Conservation (phyloP, 2,329 filamentous ascomycete genomes). For the Metarhizium robertsii region DNA sequence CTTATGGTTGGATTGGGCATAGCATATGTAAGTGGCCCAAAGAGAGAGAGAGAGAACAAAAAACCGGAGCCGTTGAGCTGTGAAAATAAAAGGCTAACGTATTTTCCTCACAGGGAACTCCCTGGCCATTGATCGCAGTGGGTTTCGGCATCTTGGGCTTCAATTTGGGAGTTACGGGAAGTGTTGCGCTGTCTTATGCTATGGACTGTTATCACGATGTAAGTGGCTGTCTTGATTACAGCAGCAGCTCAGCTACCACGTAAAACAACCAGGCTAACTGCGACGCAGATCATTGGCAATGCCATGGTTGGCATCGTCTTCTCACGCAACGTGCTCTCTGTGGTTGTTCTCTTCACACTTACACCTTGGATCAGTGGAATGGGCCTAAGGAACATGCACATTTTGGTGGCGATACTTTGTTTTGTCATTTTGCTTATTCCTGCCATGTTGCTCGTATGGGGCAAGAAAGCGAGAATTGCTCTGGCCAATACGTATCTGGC, state of each 20-base stretch:
- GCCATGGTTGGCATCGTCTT: slow-evolving; percentile 10
- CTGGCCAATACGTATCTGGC: neutral
- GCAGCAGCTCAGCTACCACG: neutral
- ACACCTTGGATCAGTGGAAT: neutral
- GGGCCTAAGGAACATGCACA: slow-evolving; percentile 1
- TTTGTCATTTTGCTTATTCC: slow-evolving; percentile 7
- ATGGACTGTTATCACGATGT: neutral
- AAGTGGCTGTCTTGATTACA: neutral
- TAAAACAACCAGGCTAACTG: neutral
- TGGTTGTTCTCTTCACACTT: neutral
- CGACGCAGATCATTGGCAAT: neutral
- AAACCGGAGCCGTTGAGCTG: neutral
- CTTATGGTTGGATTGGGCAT: slow-evolving; percentile 27
- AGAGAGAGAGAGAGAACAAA: too few species aligned
- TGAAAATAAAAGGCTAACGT: neutral
- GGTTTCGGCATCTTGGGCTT: neutral
- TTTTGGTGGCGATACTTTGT: slow-evolving; percentile 6
- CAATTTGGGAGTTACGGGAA: neutral
- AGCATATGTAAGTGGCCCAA: slow-evolving; percentile 16
- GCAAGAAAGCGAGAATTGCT: slow-evolving; percentile 3
- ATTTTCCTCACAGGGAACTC: slow-evolving; percentile 18
- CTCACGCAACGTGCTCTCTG: slow-evolving; percentile 5
- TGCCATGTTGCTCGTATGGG: slow-evolving; percentile 7
- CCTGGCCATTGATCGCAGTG: slow-evolving; percentile 28
- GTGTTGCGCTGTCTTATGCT: neutral